A percentile compares a stretch with the other conserved stretches of the same genome.
These are phyloP conservation scores for Tetradesmus obliquus DNA, from an alignment of 139 green algal species.

Conservation along the genomic window DNA sequence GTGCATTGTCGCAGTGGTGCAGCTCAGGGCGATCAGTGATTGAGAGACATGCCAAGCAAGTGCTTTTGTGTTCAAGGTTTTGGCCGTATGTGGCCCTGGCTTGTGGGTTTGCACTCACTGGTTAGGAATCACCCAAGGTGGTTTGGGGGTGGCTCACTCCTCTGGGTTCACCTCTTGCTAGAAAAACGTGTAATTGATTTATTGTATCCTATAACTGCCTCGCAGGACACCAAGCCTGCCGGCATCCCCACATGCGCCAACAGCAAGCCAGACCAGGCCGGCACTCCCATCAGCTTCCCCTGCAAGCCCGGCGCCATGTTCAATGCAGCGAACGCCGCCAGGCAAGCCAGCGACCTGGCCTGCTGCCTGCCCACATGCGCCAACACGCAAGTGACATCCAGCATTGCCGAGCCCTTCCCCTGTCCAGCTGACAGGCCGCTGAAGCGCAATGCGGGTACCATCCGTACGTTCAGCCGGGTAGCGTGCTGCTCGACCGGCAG, in stretches of 20 bases:
- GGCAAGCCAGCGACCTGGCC: not conserved
- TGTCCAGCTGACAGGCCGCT: not conserved
- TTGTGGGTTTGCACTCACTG: too few relatives aligned
- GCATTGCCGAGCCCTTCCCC: not conserved
- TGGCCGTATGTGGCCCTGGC: too few relatives aligned
- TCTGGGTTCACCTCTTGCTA: too few relatives aligned
- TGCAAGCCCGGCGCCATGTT: not conserved
- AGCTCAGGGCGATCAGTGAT: too few relatives aligned
- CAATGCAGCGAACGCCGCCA: not conserved
- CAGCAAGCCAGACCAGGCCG: not conserved
- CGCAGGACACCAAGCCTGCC: not conserved
- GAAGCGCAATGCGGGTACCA: not conserved
- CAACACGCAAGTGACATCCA: not conserved
- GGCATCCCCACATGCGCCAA: not conserved
- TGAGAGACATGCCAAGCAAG: too few relatives aligned
- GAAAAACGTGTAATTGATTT: too few relatives aligned
- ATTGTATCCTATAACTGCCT: not conserved
- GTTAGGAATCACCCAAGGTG: too few relatives aligned
- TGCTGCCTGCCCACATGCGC: not conserved
- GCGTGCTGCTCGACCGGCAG: not conserved
- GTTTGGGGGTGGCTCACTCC: too few relatives aligned
- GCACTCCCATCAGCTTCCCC: not conserved
- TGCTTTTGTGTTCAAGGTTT: too few relatives aligned
- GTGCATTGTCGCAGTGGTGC: too few relatives aligned
- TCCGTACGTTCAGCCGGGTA: not conserved